Base-by-base conservation (phyloP, 2,329 filamentous ascomycete genomes). In the Elsinoe necatrix region DNA sequence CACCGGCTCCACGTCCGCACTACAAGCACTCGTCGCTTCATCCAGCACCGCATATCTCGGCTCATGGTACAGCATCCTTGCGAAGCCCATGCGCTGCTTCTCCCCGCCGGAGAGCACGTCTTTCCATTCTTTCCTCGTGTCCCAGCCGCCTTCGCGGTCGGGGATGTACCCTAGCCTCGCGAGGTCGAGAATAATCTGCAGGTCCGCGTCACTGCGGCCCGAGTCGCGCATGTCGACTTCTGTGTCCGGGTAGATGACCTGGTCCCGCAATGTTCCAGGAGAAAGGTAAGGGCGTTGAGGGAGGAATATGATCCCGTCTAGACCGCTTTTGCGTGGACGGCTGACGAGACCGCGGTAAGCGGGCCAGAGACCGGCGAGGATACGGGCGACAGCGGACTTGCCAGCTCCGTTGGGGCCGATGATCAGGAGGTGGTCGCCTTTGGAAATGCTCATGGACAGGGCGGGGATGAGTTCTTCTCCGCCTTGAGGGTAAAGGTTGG, bases 121-220 rank as follows among this genome's bases (percentile, higher is more conserved):
- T 73, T 97, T 96, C 93, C 93, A 98, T 68, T 95, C 91, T 72
- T 98, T 97, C 57, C 89, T 82, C 3, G 89, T 93, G 67, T 98
- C 89, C 90, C 90, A 97, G 12, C 93, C 93, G 37, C 93, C 93
- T 75, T 98, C 93, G 14, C 93, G 84, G 50, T 91, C 84, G 1
- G 89, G 88, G 0, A 98, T 79, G 70, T 98, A 97, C 3, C 90
- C 92, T 0, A 98, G 78, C 57, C 83, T 83, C 0, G 91, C 91
- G 54, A 88, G 86, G 57, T 95, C 88, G 2, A 98, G 79, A 2
- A 95, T 82, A 23, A 77, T 77, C 67, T 85, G 82, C 18, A 98
- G 79, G 62, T 95, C 87, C 29, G 82, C 77, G 68, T 98, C 93
- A 2, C 81, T 82, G 64, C 85, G 84, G 14, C 86, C 83, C 60